Evolutionary conservation across 1,284 basidiomycete species (phyloP), one percentile per base, ranked within the genome.

Genomic region (Ganoderma multipileum): DNA sequence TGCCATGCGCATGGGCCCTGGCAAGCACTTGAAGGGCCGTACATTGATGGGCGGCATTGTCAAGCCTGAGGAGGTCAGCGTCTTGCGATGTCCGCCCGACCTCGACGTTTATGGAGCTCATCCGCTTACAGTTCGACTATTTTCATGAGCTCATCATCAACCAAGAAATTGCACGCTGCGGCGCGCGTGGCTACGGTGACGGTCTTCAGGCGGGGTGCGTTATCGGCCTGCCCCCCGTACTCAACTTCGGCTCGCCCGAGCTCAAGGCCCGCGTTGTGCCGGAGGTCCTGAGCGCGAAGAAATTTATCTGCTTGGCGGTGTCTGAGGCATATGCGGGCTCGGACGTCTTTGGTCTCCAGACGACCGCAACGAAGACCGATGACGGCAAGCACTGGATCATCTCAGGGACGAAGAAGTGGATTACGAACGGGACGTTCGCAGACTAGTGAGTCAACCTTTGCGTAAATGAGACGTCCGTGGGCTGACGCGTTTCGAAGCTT

Each of bases 1-100:
- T 78, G 93, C 95, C 3, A 98, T 98, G 96, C 90, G 95, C 61
- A 83, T 98, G 79, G 97, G 97, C 12, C 92, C 91, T 23, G 92
- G 92, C 28, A 91, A 91, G 75, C 96, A 98, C 76, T 83, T 99
- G 42, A 85, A 94, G 76, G 96, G 96, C 3, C 86, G 90, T 36
- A 89, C 86, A 36, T 85, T 98, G 18, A 93, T 96, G 86, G 88
- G 89, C 69, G 97, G 93, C 6, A 78, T 92, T 38, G 91, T 98
- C 70, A 92, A 90, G 75, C 94, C 95, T 9, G 96, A 98, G 80
- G 90, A 97, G 81, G 92, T 91, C 67, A 75, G 85, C 47, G 14
- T 73, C 33, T 36, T 23, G 57, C 30, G 39, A 47, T 2, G 3
- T 33, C 30, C 14, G 58, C 44, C 42, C 8, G 16, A 20, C 33